phyloP scores from a whole-genome alignment of 2,329 filamentous ascomycete species.

The Fusarium setosum region DNA sequence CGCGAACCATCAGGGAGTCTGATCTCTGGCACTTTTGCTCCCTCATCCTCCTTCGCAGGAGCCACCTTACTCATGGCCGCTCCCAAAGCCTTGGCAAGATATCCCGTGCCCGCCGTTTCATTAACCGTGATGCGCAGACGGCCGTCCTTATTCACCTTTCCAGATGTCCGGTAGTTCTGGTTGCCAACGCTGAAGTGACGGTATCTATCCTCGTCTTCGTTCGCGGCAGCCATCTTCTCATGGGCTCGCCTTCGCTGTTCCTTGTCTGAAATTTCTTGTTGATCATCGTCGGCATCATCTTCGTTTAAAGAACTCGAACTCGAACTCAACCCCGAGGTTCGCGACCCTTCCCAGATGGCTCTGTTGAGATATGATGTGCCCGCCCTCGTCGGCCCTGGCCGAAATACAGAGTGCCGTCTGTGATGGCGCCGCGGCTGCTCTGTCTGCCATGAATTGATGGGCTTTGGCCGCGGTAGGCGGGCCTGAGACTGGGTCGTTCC shows the following conservation, averaged over 20 bases:
- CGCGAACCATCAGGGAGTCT: constrained; percentile 26
- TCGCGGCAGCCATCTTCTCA: constrained; percentile 3
- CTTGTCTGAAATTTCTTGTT: neutral
- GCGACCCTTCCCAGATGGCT: constrained; percentile 32
- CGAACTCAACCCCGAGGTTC: constrained; percentile 1
- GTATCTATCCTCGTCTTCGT: constrained; percentile 41
- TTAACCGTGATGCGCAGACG: constrained; percentile 78
- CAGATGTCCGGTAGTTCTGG: constrained; percentile 72
- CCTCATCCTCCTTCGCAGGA: constrained; percentile 12
- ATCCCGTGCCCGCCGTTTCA: constrained; percentile 76
- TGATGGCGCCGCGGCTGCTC: constrained; percentile 26
- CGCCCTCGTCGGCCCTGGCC: constrained; percentile 32
- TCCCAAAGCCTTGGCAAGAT: constrained; percentile 79
- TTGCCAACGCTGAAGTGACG: constrained; percentile 68
- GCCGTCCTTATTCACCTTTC: constrained; percentile 75
- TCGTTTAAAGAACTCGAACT: constrained; percentile 28
- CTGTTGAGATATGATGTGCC: constrained; percentile 37
- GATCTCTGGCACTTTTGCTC: constrained; percentile 10
- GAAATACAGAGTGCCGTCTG: constrained; percentile 20
- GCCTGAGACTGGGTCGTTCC: constrained; percentile 5
- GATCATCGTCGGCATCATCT: neutral
- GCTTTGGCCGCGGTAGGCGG: constrained; percentile 22
- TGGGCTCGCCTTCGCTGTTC: constrained; percentile 4
- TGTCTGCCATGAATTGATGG: constrained; percentile 36
- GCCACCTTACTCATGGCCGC: constrained; percentile 63